phyloP scores from a whole-genome alignment of 192 early-diverging fungal species.

The Coemansia sp. region DNA sequence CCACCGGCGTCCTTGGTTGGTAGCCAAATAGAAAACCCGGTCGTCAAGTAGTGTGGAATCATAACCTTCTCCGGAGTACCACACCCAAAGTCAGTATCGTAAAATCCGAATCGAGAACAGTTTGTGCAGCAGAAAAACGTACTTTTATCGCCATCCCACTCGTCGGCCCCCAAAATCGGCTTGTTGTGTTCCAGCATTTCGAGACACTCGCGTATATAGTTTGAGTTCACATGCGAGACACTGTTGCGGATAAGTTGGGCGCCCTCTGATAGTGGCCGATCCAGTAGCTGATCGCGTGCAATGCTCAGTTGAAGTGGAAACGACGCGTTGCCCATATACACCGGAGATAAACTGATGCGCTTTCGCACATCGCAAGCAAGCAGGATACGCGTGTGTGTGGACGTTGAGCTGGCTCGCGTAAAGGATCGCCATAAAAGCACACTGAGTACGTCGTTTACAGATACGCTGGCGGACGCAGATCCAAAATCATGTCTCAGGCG shows the following conservation, averaged over 20 bases:
- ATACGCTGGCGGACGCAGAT: background rate
- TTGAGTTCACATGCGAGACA: slow-evolving; percentile 2
- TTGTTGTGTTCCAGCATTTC: slow-evolving; percentile 2
- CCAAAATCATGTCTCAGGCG: slow-evolving; percentile 10
- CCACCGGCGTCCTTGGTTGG: slow-evolving; percentile 18
- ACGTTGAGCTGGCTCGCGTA: background rate
- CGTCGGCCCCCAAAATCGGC: slow-evolving; percentile 9
- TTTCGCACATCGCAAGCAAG: slow-evolving; percentile 22
- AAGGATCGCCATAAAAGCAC: slow-evolving; percentile 15
- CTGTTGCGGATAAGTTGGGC: slow-evolving; percentile 6
- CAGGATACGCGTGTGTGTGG: background rate
- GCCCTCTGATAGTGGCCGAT: background rate
- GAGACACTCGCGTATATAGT: slow-evolving; percentile 15
- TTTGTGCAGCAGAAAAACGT: slow-evolving; percentile 26
- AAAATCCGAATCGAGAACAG: slow-evolving; percentile 20
- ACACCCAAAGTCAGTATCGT: slow-evolving; percentile 20
- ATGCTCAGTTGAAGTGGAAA: slow-evolving; percentile 15
- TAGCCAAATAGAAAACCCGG: slow-evolving; percentile 25
- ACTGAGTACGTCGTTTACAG: slow-evolving; percentile 20
- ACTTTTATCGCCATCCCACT: background rate
- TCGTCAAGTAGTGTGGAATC: slow-evolving; percentile 19
- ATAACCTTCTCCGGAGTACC: slow-evolving; percentile 15
- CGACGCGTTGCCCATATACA: slow-evolving; percentile 24
- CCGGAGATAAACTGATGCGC: slow-evolving; percentile 2
- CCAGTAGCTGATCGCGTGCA: slow-evolving; percentile 1